Evolutionary conservation across 2,329 filamentous ascomycete genomes (phyloP), one percentile per base, ranked within the genome.

Genomic region (Trichophyton schoenleinii): DNA sequence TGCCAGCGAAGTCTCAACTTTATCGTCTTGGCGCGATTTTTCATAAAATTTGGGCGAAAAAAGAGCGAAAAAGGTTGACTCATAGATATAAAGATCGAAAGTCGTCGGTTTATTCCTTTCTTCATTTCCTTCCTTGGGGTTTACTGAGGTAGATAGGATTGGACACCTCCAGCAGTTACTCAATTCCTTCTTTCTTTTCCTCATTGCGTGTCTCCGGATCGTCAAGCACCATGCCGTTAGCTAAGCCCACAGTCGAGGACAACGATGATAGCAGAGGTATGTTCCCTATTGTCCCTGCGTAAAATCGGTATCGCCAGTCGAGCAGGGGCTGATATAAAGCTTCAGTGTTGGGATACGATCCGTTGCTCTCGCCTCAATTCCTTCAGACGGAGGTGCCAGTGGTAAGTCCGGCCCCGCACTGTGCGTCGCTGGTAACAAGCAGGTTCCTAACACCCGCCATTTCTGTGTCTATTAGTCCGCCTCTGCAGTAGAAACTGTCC

Each of bases 261-360:
- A 77, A 72, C 65, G 74, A 78, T 71, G 74, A 78, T 70, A 77
- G 72, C 70, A 71, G 75, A 66, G 73, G 75, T 77, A 70, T 67
- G 72, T 67, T 34, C 15, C 11, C 49, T 67, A 72, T 67, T 34
- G 2, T 3, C 11, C 22, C 31, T 13, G 13, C 15, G 15, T 31
- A 13, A n/a, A 13, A 15, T 53, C 1, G 3, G 11, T n/a, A 15
- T 48, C 9, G 31, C 6, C 5, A 3, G 49, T 25, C 49, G 6
- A 38, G 34, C 5, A 13, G 13, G 6, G 58, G 36, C 58, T 58
- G 60, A 58, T 38, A 38, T 42, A 31, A 25, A 42, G 46, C 58
- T 42, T 46, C 69, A 96, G 92, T 96, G 76, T 80, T 95, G 72
- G 91, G 91, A 68, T 92, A 96, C 81, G 91, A 96, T 76, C 90